phyloP scores from a whole-genome alignment of 2,329 filamentous ascomycete genomes.

The Stachybotrys elegans region DNA sequence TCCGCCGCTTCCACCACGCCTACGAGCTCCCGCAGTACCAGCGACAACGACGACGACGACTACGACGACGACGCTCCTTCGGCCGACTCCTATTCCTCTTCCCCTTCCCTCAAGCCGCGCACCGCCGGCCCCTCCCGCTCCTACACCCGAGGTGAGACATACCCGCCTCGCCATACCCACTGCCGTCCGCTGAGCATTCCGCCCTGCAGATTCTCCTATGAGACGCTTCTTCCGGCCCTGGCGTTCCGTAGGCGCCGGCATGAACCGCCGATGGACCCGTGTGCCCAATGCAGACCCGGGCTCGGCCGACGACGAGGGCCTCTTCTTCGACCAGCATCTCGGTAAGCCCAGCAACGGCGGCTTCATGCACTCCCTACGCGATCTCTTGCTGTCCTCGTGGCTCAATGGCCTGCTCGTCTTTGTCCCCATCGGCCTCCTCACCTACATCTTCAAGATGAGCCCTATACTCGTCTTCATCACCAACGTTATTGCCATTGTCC shows the following conservation, averaged over 20 bases:
- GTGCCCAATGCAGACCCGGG: background rate
- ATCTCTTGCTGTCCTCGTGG: slow-evolving; percentile 34
- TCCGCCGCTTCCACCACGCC: too few relatives aligned
- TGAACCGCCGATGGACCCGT: slow-evolving; percentile 1
- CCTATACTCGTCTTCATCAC: slow-evolving; percentile 47
- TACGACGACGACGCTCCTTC: background rate
- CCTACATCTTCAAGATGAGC: slow-evolving; percentile 33
- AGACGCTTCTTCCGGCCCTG: background rate
- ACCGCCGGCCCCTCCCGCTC: too few relatives aligned
- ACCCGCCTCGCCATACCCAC: too few relatives aligned
- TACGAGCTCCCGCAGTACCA: background rate
- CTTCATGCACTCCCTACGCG: slow-evolving; percentile 17
- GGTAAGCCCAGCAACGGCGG: background rate
- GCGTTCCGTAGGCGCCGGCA: background rate
- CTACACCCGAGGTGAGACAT: too few relatives aligned
- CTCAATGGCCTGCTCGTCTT: slow-evolving; percentile 65
- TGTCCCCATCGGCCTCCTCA: slow-evolving; percentile 62
- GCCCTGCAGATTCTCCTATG: too few relatives aligned
- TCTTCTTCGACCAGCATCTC: background rate
- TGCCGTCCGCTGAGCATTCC: too few relatives aligned
- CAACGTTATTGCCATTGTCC: slow-evolving; percentile 57
- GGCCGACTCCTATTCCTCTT: slow-evolving; percentile 1
- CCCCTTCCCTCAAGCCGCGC: too few relatives aligned
- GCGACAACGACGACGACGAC: slow-evolving; percentile 4
- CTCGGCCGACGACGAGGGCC: background rate